phyloP scores from a whole-genome alignment of 768 basidiomycete species.

The Collybiopsis confluens region DNA sequence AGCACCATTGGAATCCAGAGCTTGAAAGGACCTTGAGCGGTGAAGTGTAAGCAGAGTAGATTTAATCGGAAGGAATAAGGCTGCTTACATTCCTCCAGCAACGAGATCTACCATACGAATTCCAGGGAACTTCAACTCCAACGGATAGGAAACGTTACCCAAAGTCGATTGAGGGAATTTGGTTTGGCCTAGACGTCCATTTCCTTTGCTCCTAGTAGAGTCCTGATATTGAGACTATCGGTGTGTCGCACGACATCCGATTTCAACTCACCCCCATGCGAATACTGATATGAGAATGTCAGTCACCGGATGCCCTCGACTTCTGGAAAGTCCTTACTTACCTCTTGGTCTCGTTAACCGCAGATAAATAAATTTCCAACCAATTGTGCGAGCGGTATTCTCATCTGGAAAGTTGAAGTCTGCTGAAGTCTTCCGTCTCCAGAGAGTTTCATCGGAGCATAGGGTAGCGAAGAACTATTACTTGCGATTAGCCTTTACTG shows the following conservation, averaged over 20 bases:
- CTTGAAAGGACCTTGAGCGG: slow-evolving; percentile 73
- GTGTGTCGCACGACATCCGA: too few relatives aligned
- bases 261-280: slow-evolving; percentile 44
- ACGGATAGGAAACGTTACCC: slow-evolving; percentile 57
- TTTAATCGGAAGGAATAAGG: not conserved
- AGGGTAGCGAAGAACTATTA: slow-evolving; percentile 54
- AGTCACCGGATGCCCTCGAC: not conserved
- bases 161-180: slow-evolving; percentile 27
- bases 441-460: slow-evolving; percentile 71
- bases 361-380: slow-evolving; percentile 79
- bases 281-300: slow-evolving; percentile 29
- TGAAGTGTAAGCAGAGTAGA: not conserved
- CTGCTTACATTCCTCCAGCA: slow-evolving; percentile 76
- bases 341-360: slow-evolving; percentile 69
- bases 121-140: slow-evolving; percentile 54
- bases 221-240: slow-evolving; percentile 4
- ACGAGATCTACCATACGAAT: slow-evolving; percentile 66
- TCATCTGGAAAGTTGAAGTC: slow-evolving; percentile 80
- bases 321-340: slow-evolving; percentile 29
- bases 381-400: slow-evolving; percentile 67
- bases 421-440: slow-evolving; percentile 61
- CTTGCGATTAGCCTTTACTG: not conserved
- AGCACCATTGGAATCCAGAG: slow-evolving; percentile 68
- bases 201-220: slow-evolving; percentile 46
- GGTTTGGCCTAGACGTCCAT: slow-evolving; percentile 61